Conservation (phyloP, 345 rosid genomes). For the Moricandia moricandioides region DNA sequence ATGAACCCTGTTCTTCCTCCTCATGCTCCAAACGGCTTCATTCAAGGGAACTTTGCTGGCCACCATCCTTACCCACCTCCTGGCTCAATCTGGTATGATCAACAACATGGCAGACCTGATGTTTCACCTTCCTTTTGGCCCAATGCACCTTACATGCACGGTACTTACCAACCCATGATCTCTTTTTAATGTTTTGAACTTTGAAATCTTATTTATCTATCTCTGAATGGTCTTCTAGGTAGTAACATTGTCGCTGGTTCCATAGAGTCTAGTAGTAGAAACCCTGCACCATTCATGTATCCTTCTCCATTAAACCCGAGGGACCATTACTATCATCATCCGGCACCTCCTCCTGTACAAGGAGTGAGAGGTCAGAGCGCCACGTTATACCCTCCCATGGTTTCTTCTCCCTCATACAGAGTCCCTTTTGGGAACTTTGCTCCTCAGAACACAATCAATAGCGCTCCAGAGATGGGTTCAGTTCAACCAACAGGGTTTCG, state of each 20-base stretch:
- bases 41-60: slow-evolving; percentile 59
- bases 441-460: slow-evolving; percentile 38
- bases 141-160: slow-evolving; percentile 66
- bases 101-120: slow-evolving; percentile 42
- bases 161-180: slow-evolving; percentile 34
- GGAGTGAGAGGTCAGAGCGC: slow-evolving; percentile 58
- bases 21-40: slow-evolving; percentile 46
- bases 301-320: slow-evolving; percentile 43
- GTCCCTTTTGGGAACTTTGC: slow-evolving; percentile 41
- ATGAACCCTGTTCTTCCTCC: slow-evolving; percentile 52
- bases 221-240: slow-evolving; percentile 23
- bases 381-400: slow-evolving; percentile 52
- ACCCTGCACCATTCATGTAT: slow-evolving; percentile 43
- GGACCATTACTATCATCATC: slow-evolving; percentile 45
- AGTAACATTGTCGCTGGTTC: slow-evolving; percentile 49
- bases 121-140: slow-evolving; percentile 62
- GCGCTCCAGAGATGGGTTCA: slow-evolving; percentile 49
- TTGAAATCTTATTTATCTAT: neutral
- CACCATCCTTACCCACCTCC: slow-evolving; percentile 58
- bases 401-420: slow-evolving; percentile 32
- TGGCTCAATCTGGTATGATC: slow-evolving; percentile 41
- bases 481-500: slow-evolving; percentile 54
- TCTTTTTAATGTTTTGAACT: neutral
- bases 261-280: slow-evolving; percentile 55
- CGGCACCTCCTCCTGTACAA: slow-evolving; percentile 53